phyloP scores from a whole-genome alignment of 164 flowering plant genomes.

The Chimonanthus praecox region DNA sequence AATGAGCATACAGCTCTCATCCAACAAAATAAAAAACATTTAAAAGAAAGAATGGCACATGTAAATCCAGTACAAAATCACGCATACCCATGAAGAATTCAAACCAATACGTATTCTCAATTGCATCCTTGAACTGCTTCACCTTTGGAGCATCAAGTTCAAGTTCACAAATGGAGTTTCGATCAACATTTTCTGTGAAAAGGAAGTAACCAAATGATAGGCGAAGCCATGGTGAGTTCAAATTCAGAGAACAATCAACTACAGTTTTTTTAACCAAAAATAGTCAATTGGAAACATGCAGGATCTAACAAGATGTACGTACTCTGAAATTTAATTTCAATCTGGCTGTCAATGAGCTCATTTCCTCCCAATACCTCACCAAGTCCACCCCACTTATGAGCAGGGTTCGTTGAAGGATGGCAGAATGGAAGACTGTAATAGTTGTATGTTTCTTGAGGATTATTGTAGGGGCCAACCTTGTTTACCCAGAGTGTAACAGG shows the following conservation, averaged over 20 bases:
- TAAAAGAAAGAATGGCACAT: no score
- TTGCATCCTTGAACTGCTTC: constrained; percentile 89
- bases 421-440: constrained; percentile 97
- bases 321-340: constrained; percentile 80
- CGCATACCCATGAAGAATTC: constrained; percentile 94
- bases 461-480: constrained; percentile 97
- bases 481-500: constrained; percentile 94
- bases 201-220: neutral
- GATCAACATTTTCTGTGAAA: constrained; percentile 76
- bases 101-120: constrained; percentile 90
- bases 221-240: neutral
- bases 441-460: constrained; percentile 99
- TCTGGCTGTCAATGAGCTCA: constrained; percentile 93
- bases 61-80: neutral
- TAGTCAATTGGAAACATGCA: neutral
- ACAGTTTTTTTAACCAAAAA: neutral
- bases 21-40: neutral
- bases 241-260: neutral
- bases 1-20: neutral
- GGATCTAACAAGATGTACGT: constrained; percentile 21
- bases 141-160: constrained; percentile 73
- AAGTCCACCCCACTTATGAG: constrained; percentile 99
- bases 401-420: constrained; percentile 44
- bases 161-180: constrained; percentile 56
- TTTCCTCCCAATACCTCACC: constrained; percentile 99